A percentile compares a stretch with the other conserved stretches of the same genome.
Conservation (phyloP, 2,329 filamentous ascomycete species). For the Hymenoscyphus occultus region DNA sequence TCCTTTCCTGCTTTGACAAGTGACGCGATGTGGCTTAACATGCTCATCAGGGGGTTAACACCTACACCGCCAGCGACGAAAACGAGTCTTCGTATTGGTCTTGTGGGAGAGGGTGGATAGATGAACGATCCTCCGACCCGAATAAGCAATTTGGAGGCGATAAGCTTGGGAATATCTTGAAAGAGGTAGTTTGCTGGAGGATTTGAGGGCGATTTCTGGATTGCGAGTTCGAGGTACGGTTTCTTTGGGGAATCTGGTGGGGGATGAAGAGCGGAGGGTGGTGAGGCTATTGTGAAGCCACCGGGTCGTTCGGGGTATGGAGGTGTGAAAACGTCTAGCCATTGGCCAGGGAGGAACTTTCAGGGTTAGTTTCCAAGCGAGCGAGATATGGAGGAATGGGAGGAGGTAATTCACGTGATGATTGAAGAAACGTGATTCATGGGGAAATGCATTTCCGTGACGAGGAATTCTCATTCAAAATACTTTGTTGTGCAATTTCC, state of each 20-base stretch:
- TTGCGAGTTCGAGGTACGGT: conserved; percentile 70
- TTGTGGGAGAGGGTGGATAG: conserved; percentile 58
- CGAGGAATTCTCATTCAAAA: neutral
- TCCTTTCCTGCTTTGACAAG: neutral
- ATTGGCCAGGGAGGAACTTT: conserved; percentile 79
- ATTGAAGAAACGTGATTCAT: neutral
- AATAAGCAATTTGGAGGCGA: conserved; percentile 58
- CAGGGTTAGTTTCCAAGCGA: neutral
- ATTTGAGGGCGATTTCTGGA: conserved; percentile 69
- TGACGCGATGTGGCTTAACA: conserved; percentile 25
- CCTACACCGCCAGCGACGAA: conserved; percentile 52
- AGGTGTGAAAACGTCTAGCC: conserved; percentile 80
- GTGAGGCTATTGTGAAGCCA: conserved; percentile 84
- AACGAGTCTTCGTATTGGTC: conserved; percentile 56
- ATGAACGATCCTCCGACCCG: conserved; percentile 79
- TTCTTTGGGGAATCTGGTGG: conserved; percentile 47
- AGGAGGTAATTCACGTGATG: neutral
- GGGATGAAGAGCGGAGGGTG: conserved; percentile 46
- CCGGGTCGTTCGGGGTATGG: conserved; percentile 62
- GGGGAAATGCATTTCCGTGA: neutral
- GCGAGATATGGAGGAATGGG: conserved; percentile 7
- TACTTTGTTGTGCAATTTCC: neutral
- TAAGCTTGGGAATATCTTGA: conserved; percentile 52
- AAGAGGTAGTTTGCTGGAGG: conserved; percentile 76
- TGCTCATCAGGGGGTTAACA: conserved; percentile 37